Conservation (phyloP, 495 filamentous ascomycete species). For the Penicillium crystallinum region DNA sequence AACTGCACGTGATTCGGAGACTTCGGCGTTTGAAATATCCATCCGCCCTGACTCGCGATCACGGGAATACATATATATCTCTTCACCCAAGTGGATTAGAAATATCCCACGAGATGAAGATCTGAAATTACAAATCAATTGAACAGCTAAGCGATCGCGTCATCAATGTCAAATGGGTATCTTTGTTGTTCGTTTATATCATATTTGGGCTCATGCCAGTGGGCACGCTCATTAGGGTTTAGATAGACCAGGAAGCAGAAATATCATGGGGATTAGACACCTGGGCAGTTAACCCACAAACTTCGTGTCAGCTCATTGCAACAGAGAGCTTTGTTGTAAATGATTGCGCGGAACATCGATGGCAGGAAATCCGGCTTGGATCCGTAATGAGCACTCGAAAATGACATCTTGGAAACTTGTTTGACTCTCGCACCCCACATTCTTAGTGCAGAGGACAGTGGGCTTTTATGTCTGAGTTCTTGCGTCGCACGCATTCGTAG, state of each 20-base stretch:
- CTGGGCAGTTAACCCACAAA: background rate
- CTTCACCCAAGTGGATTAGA: no score
- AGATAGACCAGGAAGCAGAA: background rate
- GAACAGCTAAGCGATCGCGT: no score
- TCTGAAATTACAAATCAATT: no score
- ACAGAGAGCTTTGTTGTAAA: background rate
- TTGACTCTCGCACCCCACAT: background rate
- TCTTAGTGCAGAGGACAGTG: no score
- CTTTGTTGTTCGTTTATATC: slow-evolving; percentile 6
- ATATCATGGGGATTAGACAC: background rate
- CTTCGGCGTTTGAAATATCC: slow-evolving; percentile 1
- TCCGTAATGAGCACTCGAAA: background rate
- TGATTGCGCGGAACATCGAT: background rate
- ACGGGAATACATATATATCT: no score
- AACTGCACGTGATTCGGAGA: background rate
- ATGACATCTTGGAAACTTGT: background rate
- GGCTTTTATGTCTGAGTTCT: background rate
- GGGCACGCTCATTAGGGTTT: background rate
- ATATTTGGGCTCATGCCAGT: background rate
- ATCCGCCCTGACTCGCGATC: no score
- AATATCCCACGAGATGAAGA: no score
- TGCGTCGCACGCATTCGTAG: background rate
- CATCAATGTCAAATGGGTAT: slow-evolving; percentile 15
- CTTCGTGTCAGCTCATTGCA: no score
- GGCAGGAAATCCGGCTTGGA: background rate